phyloP scores from a whole-genome alignment of 2,329 filamentous ascomycete species.

The Cladophialophora yegresii region DNA sequence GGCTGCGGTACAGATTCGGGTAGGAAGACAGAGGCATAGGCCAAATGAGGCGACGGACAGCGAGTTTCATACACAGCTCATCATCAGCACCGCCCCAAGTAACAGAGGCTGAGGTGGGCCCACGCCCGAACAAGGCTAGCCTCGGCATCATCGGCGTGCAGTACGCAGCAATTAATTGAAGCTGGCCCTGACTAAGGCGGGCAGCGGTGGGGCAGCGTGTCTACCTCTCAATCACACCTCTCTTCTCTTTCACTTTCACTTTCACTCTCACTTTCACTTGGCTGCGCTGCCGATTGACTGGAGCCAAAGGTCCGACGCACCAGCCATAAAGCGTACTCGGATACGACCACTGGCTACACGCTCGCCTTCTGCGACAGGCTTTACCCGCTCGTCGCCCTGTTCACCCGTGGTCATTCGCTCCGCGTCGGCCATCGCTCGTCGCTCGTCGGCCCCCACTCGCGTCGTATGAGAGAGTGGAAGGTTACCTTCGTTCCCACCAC shows the following conservation, averaged over 20 bases:
- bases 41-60: constrained; percentile 15
- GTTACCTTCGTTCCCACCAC: constrained; percentile 19
- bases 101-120: constrained; percentile 23
- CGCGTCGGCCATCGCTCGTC: background rate
- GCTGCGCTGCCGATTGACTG: background rate
- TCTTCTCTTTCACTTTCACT: background rate
- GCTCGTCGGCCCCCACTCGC: constrained; percentile 2
- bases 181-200: constrained; percentile 22
- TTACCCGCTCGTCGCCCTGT: background rate
- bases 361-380: background rate
- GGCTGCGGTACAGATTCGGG: constrained; percentile 10
- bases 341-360: background rate
- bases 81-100: constrained; percentile 21
- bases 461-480: constrained; percentile 2
- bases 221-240: background rate
- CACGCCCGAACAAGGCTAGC: constrained; percentile 20
- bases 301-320: background rate
- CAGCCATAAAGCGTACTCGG: background rate
- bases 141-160: constrained; percentile 15
- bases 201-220: background rate
- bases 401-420: background rate
- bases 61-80: constrained; percentile 7
- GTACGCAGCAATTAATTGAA: no score
- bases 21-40: background rate
- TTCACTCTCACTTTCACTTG: background rate